phyloP scores from a whole-genome alignment of 345 rosid species.

The Barbarea vulgaris region DNA sequence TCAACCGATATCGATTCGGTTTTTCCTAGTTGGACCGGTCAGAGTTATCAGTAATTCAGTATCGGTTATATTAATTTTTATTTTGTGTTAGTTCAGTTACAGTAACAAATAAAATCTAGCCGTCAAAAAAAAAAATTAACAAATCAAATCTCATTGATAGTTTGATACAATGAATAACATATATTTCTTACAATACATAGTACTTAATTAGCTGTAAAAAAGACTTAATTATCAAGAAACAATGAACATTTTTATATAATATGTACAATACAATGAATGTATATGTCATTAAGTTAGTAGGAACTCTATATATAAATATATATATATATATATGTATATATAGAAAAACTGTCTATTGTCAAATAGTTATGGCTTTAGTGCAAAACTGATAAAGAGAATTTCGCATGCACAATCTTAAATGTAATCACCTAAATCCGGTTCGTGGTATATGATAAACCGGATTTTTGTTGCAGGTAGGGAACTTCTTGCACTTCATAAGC shows the following conservation, averaged over 20 bases:
- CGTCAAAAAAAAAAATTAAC: too few relatives aligned
- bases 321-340: too few relatives aligned
- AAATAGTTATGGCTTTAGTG: neutral
- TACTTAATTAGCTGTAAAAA: neutral
- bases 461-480: constrained; percentile 64
- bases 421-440: constrained; percentile 13
- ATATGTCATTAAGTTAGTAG: neutral
- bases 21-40: neutral
- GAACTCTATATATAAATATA: too few relatives aligned
- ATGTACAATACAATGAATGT: neutral
- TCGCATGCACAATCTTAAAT: neutral
- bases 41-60: neutral
- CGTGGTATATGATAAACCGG: neutral
- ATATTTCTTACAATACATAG: too few relatives aligned
- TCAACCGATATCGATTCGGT: neutral
- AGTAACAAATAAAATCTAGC: neutral
- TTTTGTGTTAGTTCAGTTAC: neutral
- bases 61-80: neutral
- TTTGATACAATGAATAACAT: neutral
- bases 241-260: neutral
- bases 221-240: neutral
- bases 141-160: neutral
- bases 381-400: neutral
- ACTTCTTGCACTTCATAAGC: constrained; percentile 89
- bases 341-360: neutral